phyloP scores from a whole-genome alignment of 768 basidiomycete species.

The Amanita polypyramis region DNA sequence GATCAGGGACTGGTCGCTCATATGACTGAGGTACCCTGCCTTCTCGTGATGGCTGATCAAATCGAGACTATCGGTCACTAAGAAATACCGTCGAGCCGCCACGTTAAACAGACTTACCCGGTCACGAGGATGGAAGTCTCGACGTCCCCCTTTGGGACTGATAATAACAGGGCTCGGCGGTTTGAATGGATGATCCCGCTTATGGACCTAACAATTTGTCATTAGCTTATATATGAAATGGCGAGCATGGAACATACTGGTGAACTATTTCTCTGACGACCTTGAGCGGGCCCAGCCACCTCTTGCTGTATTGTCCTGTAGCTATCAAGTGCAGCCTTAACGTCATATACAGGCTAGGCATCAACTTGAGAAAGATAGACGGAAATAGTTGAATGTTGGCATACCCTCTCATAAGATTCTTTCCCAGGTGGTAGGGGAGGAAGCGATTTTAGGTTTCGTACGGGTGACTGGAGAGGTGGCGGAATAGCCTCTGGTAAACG shows the following conservation, averaged over 20 bases:
- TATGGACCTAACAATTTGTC: background rate
- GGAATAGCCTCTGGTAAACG: constrained; percentile 1
- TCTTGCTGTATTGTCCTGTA: constrained; percentile 11
- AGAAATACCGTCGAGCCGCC: background rate
- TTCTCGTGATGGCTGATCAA: constrained; percentile 1
- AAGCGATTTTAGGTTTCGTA: constrained; percentile 8
- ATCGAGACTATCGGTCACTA: background rate
- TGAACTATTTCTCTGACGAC: constrained; percentile 10
- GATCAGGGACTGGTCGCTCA: background rate
- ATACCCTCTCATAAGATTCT: constrained; percentile 19
- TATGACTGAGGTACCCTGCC: background rate
- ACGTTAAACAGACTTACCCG: background rate
- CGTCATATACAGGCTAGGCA: constrained; percentile 8
- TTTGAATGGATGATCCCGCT: background rate
- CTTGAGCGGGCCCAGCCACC: constrained; percentile 2
- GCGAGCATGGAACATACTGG: constrained; percentile 7
- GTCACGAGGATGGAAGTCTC: background rate
- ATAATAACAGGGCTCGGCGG: background rate
- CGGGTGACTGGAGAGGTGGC: background rate
- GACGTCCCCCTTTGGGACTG: background rate
- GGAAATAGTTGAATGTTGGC: background rate
- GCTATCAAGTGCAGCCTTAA: constrained; percentile 7
- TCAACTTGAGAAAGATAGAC: background rate
- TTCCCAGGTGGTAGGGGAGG: constrained; percentile 16
- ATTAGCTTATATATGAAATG: background rate